Conservation (phyloP, 306 rosid genomes). For the Vigna unguiculata region DNA sequence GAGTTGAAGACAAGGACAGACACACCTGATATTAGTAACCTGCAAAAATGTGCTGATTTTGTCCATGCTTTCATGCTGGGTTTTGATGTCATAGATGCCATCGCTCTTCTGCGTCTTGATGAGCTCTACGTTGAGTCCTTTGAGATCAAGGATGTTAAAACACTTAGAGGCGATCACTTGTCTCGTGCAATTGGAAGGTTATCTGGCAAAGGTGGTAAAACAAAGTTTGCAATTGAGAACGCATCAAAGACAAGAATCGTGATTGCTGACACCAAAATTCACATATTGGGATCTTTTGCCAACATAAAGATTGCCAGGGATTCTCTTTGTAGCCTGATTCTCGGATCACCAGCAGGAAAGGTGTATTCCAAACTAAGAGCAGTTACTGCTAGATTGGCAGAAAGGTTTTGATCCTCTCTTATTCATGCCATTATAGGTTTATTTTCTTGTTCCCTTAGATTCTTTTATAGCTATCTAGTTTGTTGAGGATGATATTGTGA, state of each 20-base stretch:
- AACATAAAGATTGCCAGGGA: slow-evolving; percentile 86
- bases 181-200: slow-evolving; percentile 91
- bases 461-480: neutral
- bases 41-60: slow-evolving; percentile 89
- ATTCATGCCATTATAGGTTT: neutral
- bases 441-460: neutral
- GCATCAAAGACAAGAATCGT: slow-evolving; percentile 87
- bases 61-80: slow-evolving; percentile 93
- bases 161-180: slow-evolving; percentile 82
- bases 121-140: slow-evolving; percentile 92
- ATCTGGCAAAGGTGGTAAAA: slow-evolving; percentile 90
- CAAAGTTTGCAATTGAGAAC: slow-evolving; percentile 86
- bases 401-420: slow-evolving; percentile 66
- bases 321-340: slow-evolving; percentile 83
- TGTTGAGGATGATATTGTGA: slow-evolving; percentile 19
- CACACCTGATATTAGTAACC: slow-evolving; percentile 83
- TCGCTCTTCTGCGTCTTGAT: slow-evolving; percentile 83
- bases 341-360: slow-evolving; percentile 89
- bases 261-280: slow-evolving; percentile 88
- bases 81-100: slow-evolving; percentile 83
- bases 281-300: slow-evolving; percentile 81
- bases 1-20: slow-evolving; percentile 78
- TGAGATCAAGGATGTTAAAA: slow-evolving; percentile 92
- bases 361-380: slow-evolving; percentile 84
- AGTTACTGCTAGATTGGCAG: slow-evolving; percentile 81